These are phyloP conservation scores for Dendrobium catenatum DNA, from an alignment of 106 monocot species.

Conservation along the genomic window DNA sequence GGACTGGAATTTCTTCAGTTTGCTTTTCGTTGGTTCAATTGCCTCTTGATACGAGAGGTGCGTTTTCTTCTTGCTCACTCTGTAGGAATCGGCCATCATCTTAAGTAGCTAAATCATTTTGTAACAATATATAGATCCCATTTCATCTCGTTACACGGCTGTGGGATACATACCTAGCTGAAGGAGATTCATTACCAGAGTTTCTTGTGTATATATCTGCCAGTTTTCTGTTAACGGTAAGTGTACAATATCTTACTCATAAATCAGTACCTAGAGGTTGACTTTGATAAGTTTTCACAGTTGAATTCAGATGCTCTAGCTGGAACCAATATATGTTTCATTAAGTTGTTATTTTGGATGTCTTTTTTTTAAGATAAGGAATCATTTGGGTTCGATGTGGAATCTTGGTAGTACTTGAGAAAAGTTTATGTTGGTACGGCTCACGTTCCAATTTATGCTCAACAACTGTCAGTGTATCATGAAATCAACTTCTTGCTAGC, in stretches of 20 bases:
- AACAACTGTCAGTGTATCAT: background rate
- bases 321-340: background rate
- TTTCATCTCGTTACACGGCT: slow-evolving; percentile 87
- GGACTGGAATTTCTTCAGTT: slow-evolving; percentile 98
- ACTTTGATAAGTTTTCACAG: background rate
- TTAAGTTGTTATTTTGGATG: background rate
- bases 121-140: slow-evolving; percentile 51
- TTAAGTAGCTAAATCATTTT: slow-evolving; percentile 6
- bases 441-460: background rate
- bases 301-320: background rate
- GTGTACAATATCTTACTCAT: slow-evolving; percentile 8
- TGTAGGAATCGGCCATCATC: background rate
- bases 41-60: slow-evolving; percentile 97
- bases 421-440: background rate
- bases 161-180: slow-evolving; percentile 98
- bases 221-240: slow-evolving; percentile 90
- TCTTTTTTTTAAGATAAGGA: background rate
- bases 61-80: slow-evolving; percentile 2
- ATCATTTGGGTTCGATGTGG: background rate
- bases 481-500: background rate
- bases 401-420: background rate
- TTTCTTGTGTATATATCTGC: slow-evolving; percentile 99
- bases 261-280: background rate
- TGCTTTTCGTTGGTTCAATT: slow-evolving; percentile 99
- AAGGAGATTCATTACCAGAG: slow-evolving; percentile 94